phyloP scores from a whole-genome alignment of 345 rosid species.

The Eutrema heterophyllum region DNA sequence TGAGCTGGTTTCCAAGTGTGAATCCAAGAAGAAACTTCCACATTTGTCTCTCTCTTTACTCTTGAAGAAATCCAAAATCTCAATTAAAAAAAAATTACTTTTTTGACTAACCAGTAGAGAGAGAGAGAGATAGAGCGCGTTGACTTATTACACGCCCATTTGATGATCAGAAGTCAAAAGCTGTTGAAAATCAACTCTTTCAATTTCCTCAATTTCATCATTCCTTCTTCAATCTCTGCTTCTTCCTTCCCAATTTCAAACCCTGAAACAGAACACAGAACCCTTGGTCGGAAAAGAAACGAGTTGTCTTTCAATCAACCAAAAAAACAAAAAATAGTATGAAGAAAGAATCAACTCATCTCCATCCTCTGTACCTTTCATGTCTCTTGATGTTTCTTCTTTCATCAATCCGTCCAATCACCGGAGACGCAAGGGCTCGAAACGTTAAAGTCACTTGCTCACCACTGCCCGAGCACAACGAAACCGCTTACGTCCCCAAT shows the following conservation, averaged over 20 bases:
- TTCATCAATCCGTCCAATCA: conserved; percentile 21
- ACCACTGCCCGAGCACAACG: conserved; percentile 52
- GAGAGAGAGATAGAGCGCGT: background rate
- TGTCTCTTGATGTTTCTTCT: conserved; percentile 14
- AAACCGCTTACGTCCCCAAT: conserved; percentile 56
- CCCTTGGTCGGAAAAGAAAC: background rate
- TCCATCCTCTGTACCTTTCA: conserved; percentile 1
- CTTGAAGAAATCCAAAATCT: background rate
- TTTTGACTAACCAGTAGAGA: conserved; percentile 18
- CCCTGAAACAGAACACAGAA: background rate
- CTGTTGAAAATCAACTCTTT: conserved; percentile 12
- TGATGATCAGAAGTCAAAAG: background rate
- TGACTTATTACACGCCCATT: background rate
- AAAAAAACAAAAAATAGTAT: background rate
- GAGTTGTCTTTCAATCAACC: background rate
- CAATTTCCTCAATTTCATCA: background rate
- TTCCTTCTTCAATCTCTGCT: background rate
- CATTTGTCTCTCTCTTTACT: background rate
- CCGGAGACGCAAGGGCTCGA: conserved; percentile 59
- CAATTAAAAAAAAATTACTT: background rate
- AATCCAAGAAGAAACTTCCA: background rate
- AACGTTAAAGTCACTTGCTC: conserved; percentile 42
- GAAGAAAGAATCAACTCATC: conserved; percentile 19
- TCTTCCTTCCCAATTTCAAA: background rate
- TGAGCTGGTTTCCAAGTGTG: conserved; percentile 21